Conservation (phyloP, 495 filamentous ascomycete genomes). For the Podospora tetraspora region DNA sequence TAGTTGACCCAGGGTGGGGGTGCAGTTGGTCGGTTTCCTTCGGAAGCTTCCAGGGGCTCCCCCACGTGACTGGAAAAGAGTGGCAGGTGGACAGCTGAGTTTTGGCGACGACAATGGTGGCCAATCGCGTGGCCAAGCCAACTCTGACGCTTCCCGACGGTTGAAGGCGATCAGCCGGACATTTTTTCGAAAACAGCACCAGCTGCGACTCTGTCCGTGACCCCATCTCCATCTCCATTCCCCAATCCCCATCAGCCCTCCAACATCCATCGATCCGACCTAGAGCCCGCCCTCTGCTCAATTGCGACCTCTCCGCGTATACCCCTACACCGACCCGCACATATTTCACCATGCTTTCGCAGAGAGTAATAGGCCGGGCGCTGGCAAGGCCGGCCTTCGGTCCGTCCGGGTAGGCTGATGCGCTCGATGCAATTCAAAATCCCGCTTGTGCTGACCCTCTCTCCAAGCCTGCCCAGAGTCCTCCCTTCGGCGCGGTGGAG, state of each 20-base stretch:
- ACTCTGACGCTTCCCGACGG: slow-evolving; percentile 14
- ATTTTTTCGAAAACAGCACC: slow-evolving; percentile 5
- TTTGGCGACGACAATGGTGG: not conserved
- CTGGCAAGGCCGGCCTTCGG: slow-evolving; percentile 61
- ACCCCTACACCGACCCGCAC: slow-evolving; percentile 20
- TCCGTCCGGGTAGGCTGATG: slow-evolving; percentile 44
- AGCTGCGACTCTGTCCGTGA: slow-evolving; percentile 6
- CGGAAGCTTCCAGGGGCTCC: no score
- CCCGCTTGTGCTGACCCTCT: slow-evolving; percentile 29
- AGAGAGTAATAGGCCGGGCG: slow-evolving; percentile 60
- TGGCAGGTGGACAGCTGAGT: slow-evolving; percentile 4
- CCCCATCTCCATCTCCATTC: slow-evolving; percentile 1
- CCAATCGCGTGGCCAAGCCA: not conserved
- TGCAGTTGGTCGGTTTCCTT: no score
- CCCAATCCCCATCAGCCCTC: not conserved
- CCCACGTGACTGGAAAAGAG: not conserved
- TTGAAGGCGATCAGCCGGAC: slow-evolving; percentile 11
- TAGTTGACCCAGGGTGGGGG: no score
- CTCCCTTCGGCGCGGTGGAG: slow-evolving; percentile 55
- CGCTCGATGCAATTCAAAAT: slow-evolving; percentile 18
- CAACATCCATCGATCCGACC: not conserved
- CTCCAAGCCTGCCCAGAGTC: slow-evolving; percentile 50
- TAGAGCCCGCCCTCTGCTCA: not conserved
- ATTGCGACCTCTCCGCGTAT: slow-evolving; percentile 19
- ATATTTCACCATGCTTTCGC: slow-evolving; percentile 54